A percentile compares a stretch with the other conserved stretches of the same genome.
phyloP scores from a whole-genome alignment of 1,284 basidiomycete genomes.

The Microbotryomycetes sp. region DNA sequence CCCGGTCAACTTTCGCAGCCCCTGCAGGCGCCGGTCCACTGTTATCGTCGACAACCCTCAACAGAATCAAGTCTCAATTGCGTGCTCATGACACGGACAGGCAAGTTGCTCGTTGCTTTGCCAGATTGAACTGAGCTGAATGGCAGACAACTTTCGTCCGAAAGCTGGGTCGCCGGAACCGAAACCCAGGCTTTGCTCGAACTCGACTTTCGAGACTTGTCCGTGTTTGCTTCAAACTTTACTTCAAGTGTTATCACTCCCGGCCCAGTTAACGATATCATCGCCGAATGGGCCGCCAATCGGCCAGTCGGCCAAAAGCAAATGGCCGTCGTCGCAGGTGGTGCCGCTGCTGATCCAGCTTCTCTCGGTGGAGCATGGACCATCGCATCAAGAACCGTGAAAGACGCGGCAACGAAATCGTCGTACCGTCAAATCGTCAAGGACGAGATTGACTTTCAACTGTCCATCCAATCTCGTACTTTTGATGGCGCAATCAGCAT shows the following conservation, averaged over 20 bases:
- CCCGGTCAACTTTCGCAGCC: neutral
- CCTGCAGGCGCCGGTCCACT: neutral
- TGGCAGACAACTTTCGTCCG: too few relatives aligned
- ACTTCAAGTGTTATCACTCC: slow-evolving; percentile 10
- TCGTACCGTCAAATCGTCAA: slow-evolving; percentile 55
- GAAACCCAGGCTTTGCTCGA: slow-evolving; percentile 63
- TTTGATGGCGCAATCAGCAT: slow-evolving; percentile 42
- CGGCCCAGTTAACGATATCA: slow-evolving; percentile 10
- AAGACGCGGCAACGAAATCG: neutral
- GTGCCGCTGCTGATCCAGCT: slow-evolving; percentile 28
- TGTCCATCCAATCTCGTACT: slow-evolving; percentile 53
- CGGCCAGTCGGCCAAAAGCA: slow-evolving; percentile 4
- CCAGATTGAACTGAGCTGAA: too few relatives aligned
- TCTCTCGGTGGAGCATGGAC: slow-evolving; percentile 27
- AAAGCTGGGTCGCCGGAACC: slow-evolving; percentile 76
- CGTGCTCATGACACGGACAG: neutral
- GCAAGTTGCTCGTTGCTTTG: too few relatives aligned
- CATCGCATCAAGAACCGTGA: slow-evolving; percentile 5
- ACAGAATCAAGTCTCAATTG: neutral
- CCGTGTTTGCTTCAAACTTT: slow-evolving; percentile 50
- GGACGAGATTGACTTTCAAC: slow-evolving; percentile 63
- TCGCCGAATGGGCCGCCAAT: slow-evolving; percentile 17
- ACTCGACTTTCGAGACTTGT: slow-evolving; percentile 55
- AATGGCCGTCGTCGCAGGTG: slow-evolving; percentile 17
- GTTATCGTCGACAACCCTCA: neutral